Percentiles rank a stretch among this genome's conserved stretches.
phyloP scores from a whole-genome alignment of 345 rosid species.

The Psidium guajava region DNA sequence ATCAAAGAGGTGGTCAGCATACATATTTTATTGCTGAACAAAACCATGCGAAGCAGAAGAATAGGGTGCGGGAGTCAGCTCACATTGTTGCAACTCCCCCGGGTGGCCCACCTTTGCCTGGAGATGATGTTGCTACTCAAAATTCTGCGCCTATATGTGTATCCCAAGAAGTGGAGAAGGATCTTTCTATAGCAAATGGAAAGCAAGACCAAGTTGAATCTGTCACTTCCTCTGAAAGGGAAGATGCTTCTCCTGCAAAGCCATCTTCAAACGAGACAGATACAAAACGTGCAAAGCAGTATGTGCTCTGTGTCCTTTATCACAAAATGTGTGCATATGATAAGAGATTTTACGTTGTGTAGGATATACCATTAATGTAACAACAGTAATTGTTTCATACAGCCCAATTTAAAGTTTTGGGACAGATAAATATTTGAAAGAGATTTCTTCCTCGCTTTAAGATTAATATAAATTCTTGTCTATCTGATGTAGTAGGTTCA shows the following conservation, averaged over 20 bases:
- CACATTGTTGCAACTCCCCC: not conserved
- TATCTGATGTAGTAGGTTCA: too few species aligned
- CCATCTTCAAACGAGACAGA: conserved; percentile 44
- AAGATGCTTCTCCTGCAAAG: conserved; percentile 31
- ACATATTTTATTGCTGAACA: not conserved
- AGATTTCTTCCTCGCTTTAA: too few species aligned
- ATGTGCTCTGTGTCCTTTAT: conserved; percentile 20
- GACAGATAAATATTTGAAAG: not conserved
- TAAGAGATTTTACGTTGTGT: not conserved
- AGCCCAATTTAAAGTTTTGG: not conserved
- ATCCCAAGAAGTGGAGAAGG: conserved; percentile 7
- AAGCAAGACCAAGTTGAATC: conserved; percentile 11
- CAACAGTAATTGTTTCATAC: not conserved
- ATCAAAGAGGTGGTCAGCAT: conserved; percentile 20
- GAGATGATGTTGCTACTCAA: conserved; percentile 5
- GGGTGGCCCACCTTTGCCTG: not conserved
- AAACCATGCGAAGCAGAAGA: conserved; percentile 7
- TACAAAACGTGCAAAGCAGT: conserved; percentile 88
- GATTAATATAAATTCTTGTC: too few species aligned
- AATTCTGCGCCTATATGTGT: conserved; percentile 5
- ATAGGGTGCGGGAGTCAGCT: conserved; percentile 13
- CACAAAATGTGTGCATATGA: not conserved
- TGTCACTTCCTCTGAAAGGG: conserved; percentile 33
- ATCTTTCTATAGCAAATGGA: conserved; percentile 8
- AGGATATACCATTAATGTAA: not conserved